Conservation (phyloP, 495 filamentous ascomycete genomes). For the Mytilinidion resinicola region DNA sequence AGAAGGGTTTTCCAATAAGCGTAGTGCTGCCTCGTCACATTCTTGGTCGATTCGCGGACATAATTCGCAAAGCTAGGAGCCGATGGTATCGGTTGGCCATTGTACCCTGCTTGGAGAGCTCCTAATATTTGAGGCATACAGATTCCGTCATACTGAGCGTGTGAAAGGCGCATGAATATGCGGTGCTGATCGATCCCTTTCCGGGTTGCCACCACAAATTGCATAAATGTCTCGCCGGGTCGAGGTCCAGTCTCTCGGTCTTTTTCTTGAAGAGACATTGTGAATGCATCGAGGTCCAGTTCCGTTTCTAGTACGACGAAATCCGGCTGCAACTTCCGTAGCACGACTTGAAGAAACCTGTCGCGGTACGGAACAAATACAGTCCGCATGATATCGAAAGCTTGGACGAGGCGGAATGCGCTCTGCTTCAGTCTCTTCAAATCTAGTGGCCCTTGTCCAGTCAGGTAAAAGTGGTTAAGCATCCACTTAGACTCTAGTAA, state of each 20-base stretch:
- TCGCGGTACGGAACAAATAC: slow-evolving; percentile 22
- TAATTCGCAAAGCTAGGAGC: slow-evolving; percentile 20
- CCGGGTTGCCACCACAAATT: no score
- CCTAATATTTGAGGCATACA: slow-evolving; percentile 20
- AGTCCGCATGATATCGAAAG: slow-evolving; percentile 25
- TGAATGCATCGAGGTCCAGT: no score
- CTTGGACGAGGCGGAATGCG: slow-evolving; percentile 20
- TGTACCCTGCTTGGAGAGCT: slow-evolving; percentile 21
- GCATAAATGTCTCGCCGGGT: no score
- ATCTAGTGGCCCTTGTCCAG: slow-evolving; percentile 25
- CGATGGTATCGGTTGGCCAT: slow-evolving; percentile 19
- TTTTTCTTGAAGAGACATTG: no score
- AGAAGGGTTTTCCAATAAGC: slow-evolving; percentile 25
- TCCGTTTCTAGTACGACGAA: no score
- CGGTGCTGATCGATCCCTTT: slow-evolving; percentile 13
- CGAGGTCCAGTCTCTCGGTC: no score
- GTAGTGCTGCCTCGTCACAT: slow-evolving; percentile 8
- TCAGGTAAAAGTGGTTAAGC: no score
- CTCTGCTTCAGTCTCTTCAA: slow-evolving; percentile 20
- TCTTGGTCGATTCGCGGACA: slow-evolving; percentile 15
- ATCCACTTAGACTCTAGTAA: no score
- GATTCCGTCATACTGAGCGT: slow-evolving; percentile 28
- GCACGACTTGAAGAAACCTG: slow-evolving; percentile 25
- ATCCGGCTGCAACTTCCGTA: slow-evolving; percentile 20
- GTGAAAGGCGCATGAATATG: slow-evolving; percentile 23